A percentile compares a stretch with the other conserved stretches of the same genome.
Conservation (phyloP, 371 early-diverging fungal genomes). For the Mortierella sp. region DNA sequence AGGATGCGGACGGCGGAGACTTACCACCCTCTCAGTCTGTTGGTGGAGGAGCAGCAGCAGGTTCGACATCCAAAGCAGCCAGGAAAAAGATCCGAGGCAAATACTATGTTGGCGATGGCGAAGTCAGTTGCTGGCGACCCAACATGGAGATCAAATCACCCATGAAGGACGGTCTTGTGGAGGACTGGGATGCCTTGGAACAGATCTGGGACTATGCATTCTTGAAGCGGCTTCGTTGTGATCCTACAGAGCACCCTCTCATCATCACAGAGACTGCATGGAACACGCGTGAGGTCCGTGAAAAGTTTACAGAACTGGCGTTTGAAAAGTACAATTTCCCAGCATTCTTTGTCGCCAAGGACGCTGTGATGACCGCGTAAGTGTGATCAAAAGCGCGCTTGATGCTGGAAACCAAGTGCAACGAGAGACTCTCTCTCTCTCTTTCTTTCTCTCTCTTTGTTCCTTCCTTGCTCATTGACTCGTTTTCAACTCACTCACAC, state of each 20-base stretch:
- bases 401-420: no score
- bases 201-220: constrained; percentile 88
- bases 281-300: constrained; percentile 83
- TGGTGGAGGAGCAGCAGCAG: constrained; percentile 18
- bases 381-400: constrained; percentile 15
- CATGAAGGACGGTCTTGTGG: constrained; percentile 79
- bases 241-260: constrained; percentile 87
- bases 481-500: no score
- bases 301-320: constrained; percentile 89
- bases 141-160: constrained; percentile 86
- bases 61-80: constrained; percentile 4
- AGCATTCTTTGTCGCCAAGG: constrained; percentile 92
- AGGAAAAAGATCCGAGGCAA: constrained; percentile 46
- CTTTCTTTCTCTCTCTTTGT: no score
- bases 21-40: constrained; percentile 30
- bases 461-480: no score
- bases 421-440: no score
- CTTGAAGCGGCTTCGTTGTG: constrained; percentile 70
- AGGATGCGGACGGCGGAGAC: constrained; percentile 49
- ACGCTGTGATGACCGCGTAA: constrained; percentile 93
- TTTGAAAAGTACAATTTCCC: constrained; percentile 94
- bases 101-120: constrained; percentile 85
- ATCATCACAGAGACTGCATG: constrained; percentile 92
- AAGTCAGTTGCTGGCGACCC: constrained; percentile 76
- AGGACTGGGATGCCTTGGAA: constrained; percentile 95